A percentile compares a stretch with the other conserved stretches of the same genome.
Conservation (phyloP, 176 grass and related monocot species). For the Tuctoria greenei region DNA sequence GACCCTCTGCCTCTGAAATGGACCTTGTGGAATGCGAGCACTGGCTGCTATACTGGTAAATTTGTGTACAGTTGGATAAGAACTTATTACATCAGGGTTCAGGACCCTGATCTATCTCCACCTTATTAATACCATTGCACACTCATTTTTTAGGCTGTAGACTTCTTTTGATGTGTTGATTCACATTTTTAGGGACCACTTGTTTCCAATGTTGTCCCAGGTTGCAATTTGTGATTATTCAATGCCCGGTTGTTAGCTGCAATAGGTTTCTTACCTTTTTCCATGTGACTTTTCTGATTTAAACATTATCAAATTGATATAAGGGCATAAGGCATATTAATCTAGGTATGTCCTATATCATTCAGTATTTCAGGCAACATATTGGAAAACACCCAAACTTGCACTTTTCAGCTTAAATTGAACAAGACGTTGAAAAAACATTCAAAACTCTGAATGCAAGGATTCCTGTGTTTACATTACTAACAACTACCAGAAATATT, state of each 20-base stretch:
- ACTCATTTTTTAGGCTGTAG: background rate
- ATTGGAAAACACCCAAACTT: background rate
- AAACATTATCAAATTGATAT: slow-evolving; percentile 15
- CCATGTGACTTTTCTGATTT: background rate
- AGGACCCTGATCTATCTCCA: background rate
- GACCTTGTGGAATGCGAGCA: background rate
- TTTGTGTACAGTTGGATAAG: background rate
- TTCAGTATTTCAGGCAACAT: slow-evolving; percentile 22
- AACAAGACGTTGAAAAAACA: background rate
- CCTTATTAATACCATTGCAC: background rate
- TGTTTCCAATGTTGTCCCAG: background rate
- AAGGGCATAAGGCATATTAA: background rate
- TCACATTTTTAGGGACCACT: slow-evolving; percentile 7
- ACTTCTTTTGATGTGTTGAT: background rate
- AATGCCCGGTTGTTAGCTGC: background rate
- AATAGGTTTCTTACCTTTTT: background rate
- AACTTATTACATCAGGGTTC: slow-evolving; percentile 5
- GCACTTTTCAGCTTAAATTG: background rate
- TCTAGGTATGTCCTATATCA: slow-evolving; percentile 6
- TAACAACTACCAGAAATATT: slow-evolving; percentile 1
- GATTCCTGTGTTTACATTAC: background rate
- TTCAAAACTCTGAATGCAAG: slow-evolving; percentile 11
- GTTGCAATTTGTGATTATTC: slow-evolving; percentile 7
- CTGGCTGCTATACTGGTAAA: background rate
- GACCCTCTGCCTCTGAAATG: background rate